Base-by-base conservation (phyloP, 306 rosid species). In the Castanea crenata region DNA sequence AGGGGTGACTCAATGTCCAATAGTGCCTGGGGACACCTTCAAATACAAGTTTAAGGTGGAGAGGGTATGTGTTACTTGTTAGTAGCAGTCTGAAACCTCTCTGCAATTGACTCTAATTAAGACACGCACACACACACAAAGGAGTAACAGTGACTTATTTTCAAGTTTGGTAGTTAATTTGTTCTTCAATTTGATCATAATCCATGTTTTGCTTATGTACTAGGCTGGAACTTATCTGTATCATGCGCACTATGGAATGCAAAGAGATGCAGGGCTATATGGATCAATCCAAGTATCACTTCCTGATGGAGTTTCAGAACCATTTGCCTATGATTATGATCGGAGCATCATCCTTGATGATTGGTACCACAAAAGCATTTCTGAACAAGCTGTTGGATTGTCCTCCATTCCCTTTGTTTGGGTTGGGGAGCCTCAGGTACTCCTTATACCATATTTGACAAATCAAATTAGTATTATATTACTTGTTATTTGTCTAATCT, bases 211-310 rank as follows among this genome's bases (percentile, higher is more conserved):
- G 15, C 59, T 82, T 44, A 34, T 76, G 8, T 71, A 73, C 27
- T 82, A 92, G 98, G 83, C 97, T 69, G 98, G 98, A 16, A 94
- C 94, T 41, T 94, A 88, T 57, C 83, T 94, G 15, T 92, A 94
- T 81, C 98, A 94, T 49, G 90, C 97, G 4, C 97, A 94, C 83
- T 94, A 92, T 80, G 98, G 97, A 54, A 92, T 94, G 98, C 97
- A 92, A 85, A 91, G 97, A 79, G 97, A 86, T 78, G 88, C 91
- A 11, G 98, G 98, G 4, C 54, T 94, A 20, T 87, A 86, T 69
- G 97, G 98, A 59, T 56, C 89, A 21, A 91, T 94, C 74, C 78
- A 91, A 0, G 98, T 91, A 58, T 73, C 89, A 27, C 76, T 90
- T 19, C 89, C 80, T 14, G 89, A 91, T 11, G 89, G 89, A 71